Evolutionary conservation across 1,284 basidiomycete genomes (phyloP), one percentile per base, ranked within the genome.

Genomic region (Butyriboletus regius): DNA sequence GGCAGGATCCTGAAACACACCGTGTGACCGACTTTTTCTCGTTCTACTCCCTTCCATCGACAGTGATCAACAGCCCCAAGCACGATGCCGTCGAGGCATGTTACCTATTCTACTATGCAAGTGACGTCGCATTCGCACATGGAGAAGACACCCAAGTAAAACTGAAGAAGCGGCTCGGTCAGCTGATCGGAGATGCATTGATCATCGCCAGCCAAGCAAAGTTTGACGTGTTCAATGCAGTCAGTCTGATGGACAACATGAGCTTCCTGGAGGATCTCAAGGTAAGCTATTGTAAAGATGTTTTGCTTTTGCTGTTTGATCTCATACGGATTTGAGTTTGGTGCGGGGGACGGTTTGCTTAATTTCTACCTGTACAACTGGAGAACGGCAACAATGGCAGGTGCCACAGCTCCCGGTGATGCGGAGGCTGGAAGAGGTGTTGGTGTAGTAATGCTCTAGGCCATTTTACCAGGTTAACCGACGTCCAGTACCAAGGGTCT

Each of bases 181-280:
- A 75, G 7, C 74, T 99, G 48, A 75, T 94, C 31, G 74, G 77
- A 13, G 92, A 95, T 66, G 81, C 88, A 3, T 67, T 97, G 50
- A 74, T 89, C 56, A 71, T 93, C 42, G 92, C 94, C 0, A 79
- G 85, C 56, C 76, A 88, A 68, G 82, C 85, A 41, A 81, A 82
- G 43, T 98, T 98, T 62, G 96, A 99, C 67, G 96, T 98, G 9
- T 83, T 98, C 69, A 98, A 99, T 69, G 91, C 90, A 1, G 71
- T 98, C 53, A 95, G 93, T 9, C 71, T 97, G 52, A 91, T 98
- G 85, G 96, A 98, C 69, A 98, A 97, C 67, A 76, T 83, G 52
- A 67, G 79, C 43, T 86, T 98, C 70, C 66, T 98, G 48, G 70
- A 80, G 31, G 89, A 95, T 51, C 77, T 92, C 51, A 87, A 85